Conservation (phyloP, 2,329 filamentous ascomycete genomes). For the Paramyrothecium roridum region DNA sequence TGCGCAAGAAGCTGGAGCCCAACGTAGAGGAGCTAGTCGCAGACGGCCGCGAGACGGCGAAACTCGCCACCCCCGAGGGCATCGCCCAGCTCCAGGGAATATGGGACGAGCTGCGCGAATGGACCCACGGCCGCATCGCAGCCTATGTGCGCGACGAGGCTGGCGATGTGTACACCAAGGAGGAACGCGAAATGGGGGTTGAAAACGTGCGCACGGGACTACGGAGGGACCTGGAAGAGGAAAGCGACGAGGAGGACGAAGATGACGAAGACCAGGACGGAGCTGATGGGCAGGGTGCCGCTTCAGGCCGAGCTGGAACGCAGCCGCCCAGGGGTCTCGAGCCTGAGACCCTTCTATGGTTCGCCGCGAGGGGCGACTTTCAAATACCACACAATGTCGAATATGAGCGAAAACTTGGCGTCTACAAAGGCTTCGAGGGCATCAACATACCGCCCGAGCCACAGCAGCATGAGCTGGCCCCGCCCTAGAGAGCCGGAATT, state of each 20-base stretch:
- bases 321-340: constrained; percentile 31
- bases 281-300: constrained; percentile 8
- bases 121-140: constrained; percentile 37
- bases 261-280: constrained; percentile 53
- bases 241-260: constrained; percentile 53
- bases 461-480: constrained; percentile 10
- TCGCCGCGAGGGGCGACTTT: constrained; percentile 40
- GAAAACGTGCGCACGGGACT: constrained; percentile 73
- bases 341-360: constrained; percentile 46
- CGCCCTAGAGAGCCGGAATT: constrained; percentile 7
- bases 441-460: constrained; percentile 26
- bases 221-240: constrained; percentile 49
- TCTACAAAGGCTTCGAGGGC: constrained; percentile 29
- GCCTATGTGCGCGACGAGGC: constrained; percentile 41
- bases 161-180: constrained; percentile 65
- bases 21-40: constrained; percentile 71
- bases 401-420: constrained; percentile 30
- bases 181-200: constrained; percentile 64
- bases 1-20: constrained; percentile 82
- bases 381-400: constrained; percentile 43
- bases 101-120: constrained; percentile 47
- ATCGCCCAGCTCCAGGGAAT: constrained; percentile 45
- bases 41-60: constrained; percentile 51
- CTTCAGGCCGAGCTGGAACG: constrained; percentile 4
- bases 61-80: constrained; percentile 39